Evolutionary conservation across 352 stramenopile species (phyloP).

Genomic region (Globisporangium uncinulatum): DNA sequence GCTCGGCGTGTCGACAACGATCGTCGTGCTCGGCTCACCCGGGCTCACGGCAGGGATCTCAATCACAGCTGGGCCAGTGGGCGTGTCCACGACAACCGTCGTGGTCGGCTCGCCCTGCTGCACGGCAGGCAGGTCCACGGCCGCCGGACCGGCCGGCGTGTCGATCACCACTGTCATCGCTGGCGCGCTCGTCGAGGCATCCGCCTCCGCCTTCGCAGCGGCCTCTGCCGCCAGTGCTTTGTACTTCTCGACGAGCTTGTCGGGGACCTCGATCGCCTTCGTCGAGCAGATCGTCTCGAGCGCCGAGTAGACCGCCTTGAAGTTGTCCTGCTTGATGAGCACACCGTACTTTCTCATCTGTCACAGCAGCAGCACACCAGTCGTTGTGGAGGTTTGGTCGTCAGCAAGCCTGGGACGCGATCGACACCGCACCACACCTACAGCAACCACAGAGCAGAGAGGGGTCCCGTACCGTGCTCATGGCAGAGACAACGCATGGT

Average conservation of each 20-base stretch:
- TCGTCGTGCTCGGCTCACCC: background rate
- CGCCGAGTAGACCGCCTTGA: slow-evolving; percentile 17
- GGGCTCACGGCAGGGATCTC: background rate
- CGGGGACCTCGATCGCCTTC: slow-evolving; percentile 12
- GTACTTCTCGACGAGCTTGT: slow-evolving; percentile 29
- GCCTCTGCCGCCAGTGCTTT: background rate
- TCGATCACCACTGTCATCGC: background rate
- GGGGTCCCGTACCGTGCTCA: slow-evolving; percentile 32
- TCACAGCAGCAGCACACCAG: background rate
- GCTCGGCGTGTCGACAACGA: too few relatives aligned
- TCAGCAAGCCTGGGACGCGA: too few relatives aligned
- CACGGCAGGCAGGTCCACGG: too few relatives aligned
- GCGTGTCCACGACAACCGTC: background rate
- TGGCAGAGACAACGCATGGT: slow-evolving; percentile 29
- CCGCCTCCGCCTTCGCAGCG: background rate
- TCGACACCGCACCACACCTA: too few relatives aligned
- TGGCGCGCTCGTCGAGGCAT: background rate
- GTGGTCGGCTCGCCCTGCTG: too few relatives aligned
- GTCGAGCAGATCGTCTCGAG: slow-evolving; percentile 23
- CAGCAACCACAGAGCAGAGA: background rate
- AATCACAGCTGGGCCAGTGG: background rate
- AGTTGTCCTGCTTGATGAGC: slow-evolving; percentile 11
- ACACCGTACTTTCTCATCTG: slow-evolving; percentile 9
- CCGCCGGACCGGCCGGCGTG: too few relatives aligned
- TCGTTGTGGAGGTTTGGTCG: too few relatives aligned